phyloP scores from a whole-genome alignment of 75 land plant genomes.

The Selaginella tamariscina region DNA sequence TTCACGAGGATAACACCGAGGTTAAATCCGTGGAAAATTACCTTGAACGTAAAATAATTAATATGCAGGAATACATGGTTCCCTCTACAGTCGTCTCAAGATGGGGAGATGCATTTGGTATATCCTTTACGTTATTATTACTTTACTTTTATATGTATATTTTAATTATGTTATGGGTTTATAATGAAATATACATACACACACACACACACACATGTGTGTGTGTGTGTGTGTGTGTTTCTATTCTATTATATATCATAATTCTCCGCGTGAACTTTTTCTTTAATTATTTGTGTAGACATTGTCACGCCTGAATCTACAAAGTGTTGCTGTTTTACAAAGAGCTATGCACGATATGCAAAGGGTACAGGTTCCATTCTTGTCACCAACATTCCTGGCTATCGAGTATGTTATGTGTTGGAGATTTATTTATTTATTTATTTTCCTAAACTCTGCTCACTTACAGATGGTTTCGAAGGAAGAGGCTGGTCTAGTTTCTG shows the following conservation, averaged over 20 bases:
- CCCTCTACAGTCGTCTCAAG: slow-evolving; percentile 36
- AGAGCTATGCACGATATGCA: slow-evolving; percentile 88
- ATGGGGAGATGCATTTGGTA: slow-evolving; percentile 94
- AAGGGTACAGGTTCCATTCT: slow-evolving; percentile 95
- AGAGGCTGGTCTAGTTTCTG: slow-evolving; percentile 11
- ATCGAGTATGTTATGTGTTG: neutral
- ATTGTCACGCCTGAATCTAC: slow-evolving; percentile 76
- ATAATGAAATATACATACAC: neutral
- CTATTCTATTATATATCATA: neutral
- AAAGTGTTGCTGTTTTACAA: slow-evolving; percentile 93
- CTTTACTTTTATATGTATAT: neutral
- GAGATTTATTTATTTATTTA: neutral
- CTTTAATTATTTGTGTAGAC: slow-evolving; percentile 30
- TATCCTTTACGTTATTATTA: slow-evolving; percentile 31
- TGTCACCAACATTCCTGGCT: slow-evolving; percentile 29
- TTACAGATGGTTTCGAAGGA: neutral
- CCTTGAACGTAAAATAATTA: slow-evolving; percentile 1
- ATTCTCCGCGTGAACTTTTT: neutral
- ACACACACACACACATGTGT: neutral
- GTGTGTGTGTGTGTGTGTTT: neutral
- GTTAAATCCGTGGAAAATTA: neutral
- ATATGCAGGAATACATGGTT: slow-evolving; percentile 13
- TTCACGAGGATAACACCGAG: too few relatives aligned
- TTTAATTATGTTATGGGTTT: neutral
- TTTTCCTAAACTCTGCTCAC: neutral